Conservation (phyloP, 2,329 filamentous ascomycete species). For the Parasarocladium wereldwijsianum region DNA sequence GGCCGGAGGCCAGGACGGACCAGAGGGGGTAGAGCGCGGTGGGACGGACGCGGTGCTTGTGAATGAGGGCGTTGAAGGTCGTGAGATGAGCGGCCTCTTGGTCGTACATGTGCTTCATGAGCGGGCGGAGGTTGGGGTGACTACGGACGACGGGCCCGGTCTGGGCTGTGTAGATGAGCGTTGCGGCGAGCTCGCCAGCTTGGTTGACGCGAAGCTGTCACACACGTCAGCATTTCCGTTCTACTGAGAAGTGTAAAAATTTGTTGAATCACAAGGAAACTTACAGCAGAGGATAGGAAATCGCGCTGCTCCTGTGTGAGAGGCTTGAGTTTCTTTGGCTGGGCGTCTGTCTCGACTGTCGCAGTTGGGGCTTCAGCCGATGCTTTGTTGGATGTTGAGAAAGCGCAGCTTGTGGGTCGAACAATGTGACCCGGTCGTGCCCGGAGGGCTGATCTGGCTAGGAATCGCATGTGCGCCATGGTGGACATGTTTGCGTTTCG, state of each 20-base stretch:
- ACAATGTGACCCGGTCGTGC: constrained; percentile 3
- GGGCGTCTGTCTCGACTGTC: constrained; percentile 9
- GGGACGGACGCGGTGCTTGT: constrained; percentile 78
- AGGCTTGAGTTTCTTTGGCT: constrained; percentile 33
- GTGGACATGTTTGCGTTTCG: no score
- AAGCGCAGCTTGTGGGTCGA: constrained; percentile 4
- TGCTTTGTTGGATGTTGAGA: constrained; percentile 8
- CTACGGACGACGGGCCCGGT: constrained; percentile 64
- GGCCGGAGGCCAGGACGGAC: constrained; percentile 60
- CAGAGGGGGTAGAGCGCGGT: constrained; percentile 88
- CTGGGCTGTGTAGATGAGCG: constrained; percentile 84
- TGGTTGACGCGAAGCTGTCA: constrained; percentile 80
- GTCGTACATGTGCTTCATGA: constrained; percentile 98
- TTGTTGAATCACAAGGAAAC: constrained; percentile 9
- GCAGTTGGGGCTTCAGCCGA: constrained; percentile 5
- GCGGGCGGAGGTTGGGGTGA: constrained; percentile 73
- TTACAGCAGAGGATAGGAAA: constrained; percentile 60
- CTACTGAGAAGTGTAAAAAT: not conserved
- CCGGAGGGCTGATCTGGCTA: constrained; percentile 6
- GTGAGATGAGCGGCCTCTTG: constrained; percentile 80
- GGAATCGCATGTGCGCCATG: constrained; percentile 10
- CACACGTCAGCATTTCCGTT: not conserved
- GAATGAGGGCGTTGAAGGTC: constrained; percentile 73
- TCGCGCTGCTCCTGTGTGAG: constrained; percentile 56
- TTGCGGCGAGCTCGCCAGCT: constrained; percentile 91